Percentiles rank a stretch among this genome's conserved stretches.
phyloP scores from a whole-genome alignment of 148 eudicot species.

The Limonium bicolor region DNA sequence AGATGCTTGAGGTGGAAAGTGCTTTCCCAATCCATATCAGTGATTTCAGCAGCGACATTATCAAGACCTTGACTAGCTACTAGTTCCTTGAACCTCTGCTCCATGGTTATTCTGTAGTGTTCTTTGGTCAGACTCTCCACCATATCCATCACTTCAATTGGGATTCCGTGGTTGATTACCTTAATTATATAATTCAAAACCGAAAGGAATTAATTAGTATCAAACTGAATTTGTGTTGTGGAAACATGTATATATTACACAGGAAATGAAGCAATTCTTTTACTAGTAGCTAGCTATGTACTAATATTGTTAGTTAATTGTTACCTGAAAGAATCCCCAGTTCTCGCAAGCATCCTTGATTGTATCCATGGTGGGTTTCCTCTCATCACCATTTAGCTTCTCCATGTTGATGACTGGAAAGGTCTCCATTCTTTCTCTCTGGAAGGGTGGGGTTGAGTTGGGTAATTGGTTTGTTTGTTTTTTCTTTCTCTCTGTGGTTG shows the following conservation, averaged over 20 bases:
- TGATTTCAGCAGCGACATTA: constrained; percentile 31
- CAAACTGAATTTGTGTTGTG: no score
- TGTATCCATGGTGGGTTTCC: constrained; percentile 37
- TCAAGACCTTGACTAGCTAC: constrained; percentile 44
- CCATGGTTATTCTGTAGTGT: constrained; percentile 58
- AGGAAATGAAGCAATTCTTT: no score
- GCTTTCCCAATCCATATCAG: constrained; percentile 67
- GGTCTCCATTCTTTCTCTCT: constrained; percentile 35
- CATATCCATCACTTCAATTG: constrained; percentile 43
- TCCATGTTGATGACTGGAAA: constrained; percentile 60
- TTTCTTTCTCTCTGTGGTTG: no score
- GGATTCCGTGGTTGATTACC: constrained; percentile 63
- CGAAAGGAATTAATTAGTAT: no score
- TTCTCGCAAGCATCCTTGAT: constrained; percentile 67
- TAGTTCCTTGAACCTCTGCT: constrained; percentile 48
- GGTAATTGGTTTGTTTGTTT: no score
- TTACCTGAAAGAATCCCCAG: constrained; percentile 80
- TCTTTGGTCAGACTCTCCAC: constrained; percentile 52
- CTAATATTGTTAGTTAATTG: no score
- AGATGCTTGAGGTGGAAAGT: constrained; percentile 57
- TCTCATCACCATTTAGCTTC: constrained; percentile 48
- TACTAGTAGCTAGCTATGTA: no score
- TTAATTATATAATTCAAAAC: not conserved
- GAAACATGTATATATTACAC: no score
- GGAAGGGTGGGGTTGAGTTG: no score